Percentiles rank a stretch among this genome's conserved stretches.
Conservation (phyloP, 805 yeast species). For the Sugiyamaella chiloensis region DNA sequence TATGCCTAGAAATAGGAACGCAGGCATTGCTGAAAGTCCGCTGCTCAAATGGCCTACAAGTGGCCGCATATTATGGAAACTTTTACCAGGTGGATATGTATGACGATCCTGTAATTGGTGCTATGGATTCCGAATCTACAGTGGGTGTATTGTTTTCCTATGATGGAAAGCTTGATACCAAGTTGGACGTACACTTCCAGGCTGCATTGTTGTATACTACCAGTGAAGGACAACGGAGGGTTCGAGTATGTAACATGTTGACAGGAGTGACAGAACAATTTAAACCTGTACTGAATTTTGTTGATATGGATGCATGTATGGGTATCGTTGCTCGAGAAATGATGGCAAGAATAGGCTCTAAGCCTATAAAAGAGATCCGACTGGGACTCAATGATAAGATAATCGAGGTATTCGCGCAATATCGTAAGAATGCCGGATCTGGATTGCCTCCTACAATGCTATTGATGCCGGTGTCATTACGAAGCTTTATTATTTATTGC, state of each 20-base stretch:
- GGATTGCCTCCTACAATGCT: conserved; percentile 54
- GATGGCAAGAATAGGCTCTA: conserved; percentile 39
- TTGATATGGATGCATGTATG: conserved; percentile 67
- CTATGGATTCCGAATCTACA: conserved; percentile 58
- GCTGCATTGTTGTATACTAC: conserved; percentile 86
- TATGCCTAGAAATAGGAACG: conserved; percentile 53
- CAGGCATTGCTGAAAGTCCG: conserved; percentile 83
- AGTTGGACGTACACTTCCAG: conserved; percentile 83
- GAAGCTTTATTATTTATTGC: conserved; percentile 63
- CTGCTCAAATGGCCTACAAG: conserved; percentile 83
- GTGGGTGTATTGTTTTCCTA: conserved; percentile 69
- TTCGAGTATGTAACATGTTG: conserved; percentile 81
- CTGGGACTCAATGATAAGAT: conserved; percentile 52
- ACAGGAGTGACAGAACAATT: conserved; percentile 75
- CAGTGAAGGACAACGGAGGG: conserved; percentile 68
- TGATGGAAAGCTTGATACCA: conserved; percentile 69
- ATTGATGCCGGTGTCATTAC: conserved; percentile 76
- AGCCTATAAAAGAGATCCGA: conserved; percentile 44
- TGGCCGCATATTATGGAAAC: conserved; percentile 68
- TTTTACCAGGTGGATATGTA: conserved; percentile 38
- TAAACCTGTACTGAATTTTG: conserved; percentile 70
- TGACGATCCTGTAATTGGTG: conserved; percentile 69
- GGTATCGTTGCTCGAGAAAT: conserved; percentile 53
- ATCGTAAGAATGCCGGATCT: conserved; percentile 45
- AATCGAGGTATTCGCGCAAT: conserved; percentile 55